Conservation (phyloP, 441 rosid genomes). For the Daphne laureola region DNA sequence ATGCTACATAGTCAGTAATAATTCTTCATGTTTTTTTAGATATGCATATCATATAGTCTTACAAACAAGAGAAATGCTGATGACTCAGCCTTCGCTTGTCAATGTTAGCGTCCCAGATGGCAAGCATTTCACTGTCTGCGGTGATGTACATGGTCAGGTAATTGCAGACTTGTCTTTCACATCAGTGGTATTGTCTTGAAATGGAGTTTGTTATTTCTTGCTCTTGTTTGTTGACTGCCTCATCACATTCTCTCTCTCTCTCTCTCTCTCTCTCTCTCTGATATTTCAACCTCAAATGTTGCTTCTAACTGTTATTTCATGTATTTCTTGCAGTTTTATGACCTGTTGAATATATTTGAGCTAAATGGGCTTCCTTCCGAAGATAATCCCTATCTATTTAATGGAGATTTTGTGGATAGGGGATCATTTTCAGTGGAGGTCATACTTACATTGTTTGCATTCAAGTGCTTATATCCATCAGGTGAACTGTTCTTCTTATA, state of each 20-base stretch:
- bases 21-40: slow-evolving; percentile 31
- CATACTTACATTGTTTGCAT: slow-evolving; percentile 89
- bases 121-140: slow-evolving; percentile 82
- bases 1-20: slow-evolving; percentile 4
- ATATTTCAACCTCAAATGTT: slow-evolving; percentile 3
- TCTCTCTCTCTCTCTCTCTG: not conserved
- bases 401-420: slow-evolving; percentile 98
- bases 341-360: slow-evolving; percentile 85
- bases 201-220: not conserved
- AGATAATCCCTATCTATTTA: slow-evolving; percentile 91
- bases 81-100: slow-evolving; percentile 70
- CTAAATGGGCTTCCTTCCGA: slow-evolving; percentile 96
- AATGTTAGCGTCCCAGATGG: slow-evolving; percentile 66
- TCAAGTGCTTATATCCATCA: slow-evolving; percentile 90
- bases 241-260: slow-evolving; percentile 10
- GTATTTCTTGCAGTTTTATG: slow-evolving; percentile 78
- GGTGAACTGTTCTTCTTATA: slow-evolving; percentile 32
- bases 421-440: slow-evolving; percentile 97
- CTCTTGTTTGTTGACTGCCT: not conserved
- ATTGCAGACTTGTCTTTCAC: slow-evolving; percentile 5
- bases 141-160: slow-evolving; percentile 99
- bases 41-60: slow-evolving; percentile 92
- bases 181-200: not conserved
- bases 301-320: slow-evolving; percentile 6
- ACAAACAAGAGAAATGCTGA: slow-evolving; percentile 76